Evolutionary conservation across 495 filamentous ascomycete genomes (phyloP).

Genomic region (Amorphotheca resinae): DNA sequence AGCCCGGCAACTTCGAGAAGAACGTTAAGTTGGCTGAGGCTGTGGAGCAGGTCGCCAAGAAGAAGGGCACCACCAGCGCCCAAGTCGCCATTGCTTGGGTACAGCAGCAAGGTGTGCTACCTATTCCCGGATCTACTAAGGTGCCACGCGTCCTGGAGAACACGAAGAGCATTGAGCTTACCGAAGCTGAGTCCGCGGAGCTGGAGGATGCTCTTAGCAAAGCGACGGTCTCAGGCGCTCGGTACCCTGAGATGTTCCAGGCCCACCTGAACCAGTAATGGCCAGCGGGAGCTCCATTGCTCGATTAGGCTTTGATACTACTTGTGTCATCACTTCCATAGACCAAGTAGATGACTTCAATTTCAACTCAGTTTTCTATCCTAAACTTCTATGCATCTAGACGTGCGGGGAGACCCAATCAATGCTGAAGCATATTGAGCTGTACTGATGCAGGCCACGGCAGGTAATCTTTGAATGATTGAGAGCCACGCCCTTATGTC

Average conservation of each 20-base stretch:
- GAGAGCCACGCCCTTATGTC: too few species aligned
- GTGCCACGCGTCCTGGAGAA: constrained; percentile 36
- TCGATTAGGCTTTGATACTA: too few species aligned
- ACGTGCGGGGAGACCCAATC: too few species aligned
- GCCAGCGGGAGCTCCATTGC: too few species aligned
- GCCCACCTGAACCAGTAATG: too few species aligned
- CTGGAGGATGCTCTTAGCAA: constrained; percentile 29
- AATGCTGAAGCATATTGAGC: too few species aligned
- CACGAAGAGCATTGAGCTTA: constrained; percentile 28
- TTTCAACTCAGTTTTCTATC: too few species aligned
- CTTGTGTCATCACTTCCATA: too few species aligned
- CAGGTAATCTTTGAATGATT: too few species aligned
- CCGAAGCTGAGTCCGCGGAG: constrained; percentile 34
- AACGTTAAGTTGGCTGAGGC: constrained; percentile 33
- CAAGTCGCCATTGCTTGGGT: constrained; percentile 70
- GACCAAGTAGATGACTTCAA: too few species aligned
- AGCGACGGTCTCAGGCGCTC: background rate
- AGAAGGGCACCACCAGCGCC: constrained; percentile 17
- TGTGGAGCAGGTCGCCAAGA: background rate
- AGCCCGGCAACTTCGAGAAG: constrained; percentile 50
- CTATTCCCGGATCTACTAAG: constrained; percentile 61
- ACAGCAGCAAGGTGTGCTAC: constrained; percentile 53
- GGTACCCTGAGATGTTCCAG: constrained; percentile 2
- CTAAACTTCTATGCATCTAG: too few species aligned
- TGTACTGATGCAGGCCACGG: too few species aligned